A percentile compares a stretch with the other conserved stretches of the same genome.
phyloP scores from a whole-genome alignment of 2,329 filamentous ascomycete species.

The Nothophoma quercina region DNA sequence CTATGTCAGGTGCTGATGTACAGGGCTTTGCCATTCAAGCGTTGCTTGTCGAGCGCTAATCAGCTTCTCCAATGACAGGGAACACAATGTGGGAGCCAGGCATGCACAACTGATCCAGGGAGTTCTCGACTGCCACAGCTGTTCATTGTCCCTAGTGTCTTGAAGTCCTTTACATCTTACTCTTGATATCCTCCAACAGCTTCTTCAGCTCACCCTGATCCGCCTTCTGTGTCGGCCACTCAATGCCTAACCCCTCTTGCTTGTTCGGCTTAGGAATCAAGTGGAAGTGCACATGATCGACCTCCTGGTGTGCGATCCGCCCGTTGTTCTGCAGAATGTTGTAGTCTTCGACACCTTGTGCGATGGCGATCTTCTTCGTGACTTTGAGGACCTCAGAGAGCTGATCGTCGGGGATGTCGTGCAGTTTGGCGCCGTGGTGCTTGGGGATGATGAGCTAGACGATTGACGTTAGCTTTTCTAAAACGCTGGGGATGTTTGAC shows the following conservation, averaged over 20 bases:
- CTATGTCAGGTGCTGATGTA: too few species aligned
- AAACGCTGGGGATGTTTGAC: too few species aligned
- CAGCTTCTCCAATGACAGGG: too few species aligned
- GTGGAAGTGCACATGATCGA: slow-evolving; percentile 95
- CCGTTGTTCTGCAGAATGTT: slow-evolving; percentile 98
- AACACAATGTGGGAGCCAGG: too few species aligned
- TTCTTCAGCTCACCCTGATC: slow-evolving; percentile 87
- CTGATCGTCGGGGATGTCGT: slow-evolving; percentile 90
- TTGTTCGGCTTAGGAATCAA: slow-evolving; percentile 96
- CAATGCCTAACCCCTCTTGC: slow-evolving; percentile 77
- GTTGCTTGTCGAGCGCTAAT: too few species aligned
- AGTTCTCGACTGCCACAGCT: too few species aligned
- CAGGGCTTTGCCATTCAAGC: too few species aligned
- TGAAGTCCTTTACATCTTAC: slow-evolving; percentile 75
- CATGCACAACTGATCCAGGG: too few species aligned
- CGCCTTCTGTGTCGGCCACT: slow-evolving; percentile 77
- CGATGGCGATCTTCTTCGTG: slow-evolving; percentile 84
- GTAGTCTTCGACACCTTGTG: slow-evolving; percentile 79
- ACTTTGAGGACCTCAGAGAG: slow-evolving; percentile 84
- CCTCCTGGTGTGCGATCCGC: slow-evolving; percentile 85
- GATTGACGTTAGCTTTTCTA: background rate
- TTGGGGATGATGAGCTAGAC: slow-evolving; percentile 97
- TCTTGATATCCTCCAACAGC: slow-evolving; percentile 82
- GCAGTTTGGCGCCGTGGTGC: slow-evolving; percentile 87
- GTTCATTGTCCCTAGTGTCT: too few species aligned